A percentile compares a stretch with the other conserved stretches of the same genome.
Conservation (phyloP, 805 yeast species). For the Metschnikowia borealis region DNA sequence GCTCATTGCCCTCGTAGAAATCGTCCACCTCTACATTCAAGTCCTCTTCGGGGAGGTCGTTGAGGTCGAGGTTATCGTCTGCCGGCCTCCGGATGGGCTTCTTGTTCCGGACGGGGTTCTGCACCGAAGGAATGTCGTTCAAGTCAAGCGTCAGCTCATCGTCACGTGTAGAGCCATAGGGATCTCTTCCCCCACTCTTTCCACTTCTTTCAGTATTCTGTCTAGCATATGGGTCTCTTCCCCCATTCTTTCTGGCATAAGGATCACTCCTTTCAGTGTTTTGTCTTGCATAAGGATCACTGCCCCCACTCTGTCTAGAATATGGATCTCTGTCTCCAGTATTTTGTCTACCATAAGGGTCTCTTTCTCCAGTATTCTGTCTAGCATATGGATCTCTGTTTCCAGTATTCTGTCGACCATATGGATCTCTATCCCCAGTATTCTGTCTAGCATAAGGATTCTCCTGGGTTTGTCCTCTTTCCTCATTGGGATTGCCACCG, state of each 20-base stretch:
- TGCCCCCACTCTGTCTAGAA: background rate
- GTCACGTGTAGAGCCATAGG: constrained; percentile 3
- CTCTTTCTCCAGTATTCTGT: background rate
- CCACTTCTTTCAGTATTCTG: too few species aligned
- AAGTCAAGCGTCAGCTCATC: constrained; percentile 37
- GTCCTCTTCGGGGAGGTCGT: constrained; percentile 28
- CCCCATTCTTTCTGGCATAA: background rate
- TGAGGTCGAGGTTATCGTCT: constrained; percentile 30
- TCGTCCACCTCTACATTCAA: constrained; percentile 38
- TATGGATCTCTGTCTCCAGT: background rate
- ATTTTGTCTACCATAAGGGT: background rate
- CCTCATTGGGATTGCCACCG: constrained; percentile 2
- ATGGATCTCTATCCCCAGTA: background rate
- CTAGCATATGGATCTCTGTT: background rate
- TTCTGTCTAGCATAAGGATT: constrained; percentile 5
- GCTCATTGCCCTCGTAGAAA: constrained; percentile 30
- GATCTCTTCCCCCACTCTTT: background rate
- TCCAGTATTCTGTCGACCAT: background rate
- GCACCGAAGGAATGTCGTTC: constrained; percentile 35
- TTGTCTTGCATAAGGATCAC: background rate
- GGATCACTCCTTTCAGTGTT: too few species aligned
- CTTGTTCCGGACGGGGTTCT: constrained; percentile 19
- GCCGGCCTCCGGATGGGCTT: constrained; percentile 25
- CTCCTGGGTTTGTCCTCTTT: background rate
- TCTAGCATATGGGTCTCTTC: background rate